A percentile compares a stretch with the other conserved stretches of the same genome.
Conservation (phyloP, 2,329 filamentous ascomycete species). For the Diaporthe australafricana region DNA sequence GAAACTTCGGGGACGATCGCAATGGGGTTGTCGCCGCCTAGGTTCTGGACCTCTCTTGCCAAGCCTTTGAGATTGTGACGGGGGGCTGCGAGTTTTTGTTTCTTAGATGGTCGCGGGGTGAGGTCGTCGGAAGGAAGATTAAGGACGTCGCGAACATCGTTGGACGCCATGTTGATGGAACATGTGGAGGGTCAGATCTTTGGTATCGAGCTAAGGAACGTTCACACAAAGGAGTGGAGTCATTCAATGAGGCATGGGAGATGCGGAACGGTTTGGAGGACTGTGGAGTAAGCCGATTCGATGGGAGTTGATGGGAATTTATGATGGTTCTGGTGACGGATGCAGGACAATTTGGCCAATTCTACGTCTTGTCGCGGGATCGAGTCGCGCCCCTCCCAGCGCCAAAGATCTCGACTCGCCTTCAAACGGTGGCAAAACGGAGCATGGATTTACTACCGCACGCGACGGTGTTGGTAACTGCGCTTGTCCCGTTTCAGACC, state of each 20-base stretch:
- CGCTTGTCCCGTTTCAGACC: background rate
- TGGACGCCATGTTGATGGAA: constrained; percentile 70
- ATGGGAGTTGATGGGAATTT: constrained; percentile 11
- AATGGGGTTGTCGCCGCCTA: constrained; percentile 75
- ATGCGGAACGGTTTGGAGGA: background rate
- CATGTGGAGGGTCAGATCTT: constrained; percentile 20
- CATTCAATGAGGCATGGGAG: background rate
- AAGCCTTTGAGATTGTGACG: constrained; percentile 71
- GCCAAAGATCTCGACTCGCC: background rate
- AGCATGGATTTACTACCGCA: background rate
- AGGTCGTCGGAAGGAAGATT: constrained; percentile 76
- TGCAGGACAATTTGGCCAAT: constrained; percentile 13
- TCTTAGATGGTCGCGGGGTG: constrained; percentile 73
- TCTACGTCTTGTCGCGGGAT: constrained; percentile 12
- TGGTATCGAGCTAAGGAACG: background rate
- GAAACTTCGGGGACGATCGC: constrained; percentile 72
- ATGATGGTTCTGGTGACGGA: constrained; percentile 19
- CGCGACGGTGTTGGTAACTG: background rate
- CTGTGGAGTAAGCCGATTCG: background rate
- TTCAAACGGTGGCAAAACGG: background rate
- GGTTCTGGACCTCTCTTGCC: constrained; percentile 73
- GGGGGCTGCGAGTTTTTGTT: constrained; percentile 75
- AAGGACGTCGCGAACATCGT: constrained; percentile 89
- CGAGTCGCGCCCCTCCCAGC: constrained; percentile 21
- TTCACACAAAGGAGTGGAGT: background rate